A percentile compares a stretch with the other conserved stretches of the same genome.
Conservation (phyloP, 176 grass and related monocot genomes). For the Miscanthus lutarioriparius region DNA sequence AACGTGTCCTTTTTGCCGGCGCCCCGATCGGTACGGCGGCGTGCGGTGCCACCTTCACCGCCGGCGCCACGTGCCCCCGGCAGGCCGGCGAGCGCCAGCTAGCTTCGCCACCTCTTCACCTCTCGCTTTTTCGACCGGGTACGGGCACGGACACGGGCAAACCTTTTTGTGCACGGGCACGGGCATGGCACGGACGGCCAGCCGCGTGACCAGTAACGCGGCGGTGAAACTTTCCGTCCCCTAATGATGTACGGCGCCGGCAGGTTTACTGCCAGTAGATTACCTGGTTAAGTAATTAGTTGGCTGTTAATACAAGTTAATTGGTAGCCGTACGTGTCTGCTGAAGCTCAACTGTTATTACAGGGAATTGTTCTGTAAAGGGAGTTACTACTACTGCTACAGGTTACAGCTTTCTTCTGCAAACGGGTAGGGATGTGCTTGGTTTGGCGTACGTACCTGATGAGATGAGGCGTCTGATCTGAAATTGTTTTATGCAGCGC, state of each 20-base stretch:
- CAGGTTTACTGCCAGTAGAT: not conserved
- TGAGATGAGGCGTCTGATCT: not conserved
- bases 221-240: not conserved
- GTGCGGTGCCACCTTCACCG: constrained; percentile 4
- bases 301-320: not conserved
- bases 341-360: not conserved
- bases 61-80: constrained; percentile 18
- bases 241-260: not conserved
- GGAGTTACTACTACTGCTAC: not conserved
- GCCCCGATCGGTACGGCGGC: constrained; percentile 31
- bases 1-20: constrained; percentile 19
- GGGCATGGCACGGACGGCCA: not conserved
- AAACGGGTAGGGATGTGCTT: not conserved
- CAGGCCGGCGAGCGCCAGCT: constrained; percentile 10
- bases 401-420: not conserved
- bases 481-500: not conserved
- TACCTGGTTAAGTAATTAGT: not conserved
- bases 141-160: not conserved
- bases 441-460: not conserved
- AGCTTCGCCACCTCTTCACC: not conserved
- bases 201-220: not conserved
- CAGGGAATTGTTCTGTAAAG: not conserved
- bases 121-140: not conserved
- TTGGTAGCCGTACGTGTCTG: not conserved
- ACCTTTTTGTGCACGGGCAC: not conserved